These are phyloP conservation scores for Xerocomellus dryophilus DNA, from an alignment of 768 basidiomycete genomes.

Conservation along the genomic window DNA sequence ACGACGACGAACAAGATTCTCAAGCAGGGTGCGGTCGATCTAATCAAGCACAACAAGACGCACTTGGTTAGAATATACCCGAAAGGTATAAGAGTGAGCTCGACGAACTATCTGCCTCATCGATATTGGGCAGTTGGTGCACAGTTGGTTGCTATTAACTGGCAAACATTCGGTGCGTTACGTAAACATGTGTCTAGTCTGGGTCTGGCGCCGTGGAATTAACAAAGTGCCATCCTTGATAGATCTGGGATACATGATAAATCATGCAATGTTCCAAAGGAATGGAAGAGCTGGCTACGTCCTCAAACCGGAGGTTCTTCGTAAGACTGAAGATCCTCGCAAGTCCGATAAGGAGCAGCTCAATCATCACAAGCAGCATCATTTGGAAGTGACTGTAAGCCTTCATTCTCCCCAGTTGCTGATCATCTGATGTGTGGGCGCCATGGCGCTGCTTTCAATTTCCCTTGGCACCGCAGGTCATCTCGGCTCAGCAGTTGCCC, in stretches of 20 bases:
- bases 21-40: conserved; percentile 59
- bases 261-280: conserved; percentile 91
- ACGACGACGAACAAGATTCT: conserved; percentile 72
- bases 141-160: conserved; percentile 92
- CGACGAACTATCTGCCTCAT: conserved; percentile 86
- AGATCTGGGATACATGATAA: conserved; percentile 92
- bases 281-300: conserved; percentile 90
- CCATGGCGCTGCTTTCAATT: not conserved
- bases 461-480: conserved; percentile 40
- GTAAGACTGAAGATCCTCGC: conserved; percentile 50
- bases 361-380: conserved; percentile 50
- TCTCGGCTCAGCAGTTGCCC: conserved; percentile 91
- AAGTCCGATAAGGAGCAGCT: conserved; percentile 59
- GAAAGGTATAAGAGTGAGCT: conserved; percentile 73
- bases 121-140: conserved; percentile 86
- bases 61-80: conserved; percentile 89
- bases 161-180: conserved; percentile 92
- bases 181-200: conserved; percentile 22
- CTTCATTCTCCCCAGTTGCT: not conserved
- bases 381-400: conserved; percentile 61
- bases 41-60: conserved; percentile 82
- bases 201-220: not conserved
- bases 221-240: conserved; percentile 1
- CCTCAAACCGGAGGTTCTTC: conserved; percentile 78
- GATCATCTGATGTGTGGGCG: not conserved